Evolutionary conservation across 2,329 filamentous ascomycete species (phyloP).

Genomic region (Westerdykella ornata): DNA sequence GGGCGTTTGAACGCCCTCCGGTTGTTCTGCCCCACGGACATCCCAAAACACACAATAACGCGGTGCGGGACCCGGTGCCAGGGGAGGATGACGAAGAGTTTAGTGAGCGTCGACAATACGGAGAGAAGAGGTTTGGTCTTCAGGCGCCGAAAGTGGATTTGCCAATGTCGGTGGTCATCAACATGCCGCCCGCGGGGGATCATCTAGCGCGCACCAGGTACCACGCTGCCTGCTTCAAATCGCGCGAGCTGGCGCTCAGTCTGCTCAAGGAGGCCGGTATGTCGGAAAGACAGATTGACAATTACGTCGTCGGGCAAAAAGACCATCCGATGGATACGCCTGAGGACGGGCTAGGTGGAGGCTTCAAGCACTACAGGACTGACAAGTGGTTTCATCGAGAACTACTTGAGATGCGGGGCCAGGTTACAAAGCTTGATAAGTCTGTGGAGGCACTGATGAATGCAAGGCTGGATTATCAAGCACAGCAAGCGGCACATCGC

Average conservation of each 20-base stretch:
- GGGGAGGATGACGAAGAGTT: slow-evolving; percentile 7
- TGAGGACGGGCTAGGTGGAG: slow-evolving; percentile 5
- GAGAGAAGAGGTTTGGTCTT: slow-evolving; percentile 28
- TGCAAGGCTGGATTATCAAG: slow-evolving; percentile 20
- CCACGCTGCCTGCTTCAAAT: slow-evolving; percentile 28
- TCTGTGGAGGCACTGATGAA: slow-evolving; percentile 25
- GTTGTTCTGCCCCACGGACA: slow-evolving; percentile 6
- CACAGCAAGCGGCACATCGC: slow-evolving; percentile 11
- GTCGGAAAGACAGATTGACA: slow-evolving; percentile 20
- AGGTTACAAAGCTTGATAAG: slow-evolving; percentile 8
- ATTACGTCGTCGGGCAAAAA: slow-evolving; percentile 22
- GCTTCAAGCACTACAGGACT: slow-evolving; percentile 21
- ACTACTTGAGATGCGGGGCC: too few species aligned
- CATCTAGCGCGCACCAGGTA: slow-evolving; percentile 12
- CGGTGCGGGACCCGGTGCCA: slow-evolving; percentile 15
- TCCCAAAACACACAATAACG: slow-evolving; percentile 19
- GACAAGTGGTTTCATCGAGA: slow-evolving; percentile 10
- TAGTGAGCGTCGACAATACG: slow-evolving; percentile 29
- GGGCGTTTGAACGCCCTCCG: slow-evolving; percentile 31
- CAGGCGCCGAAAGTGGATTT: slow-evolving; percentile 18
- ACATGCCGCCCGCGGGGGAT: neutral
- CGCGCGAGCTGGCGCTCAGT: slow-evolving; percentile 25
- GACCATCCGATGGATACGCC: slow-evolving; percentile 19
- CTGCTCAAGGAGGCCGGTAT: slow-evolving; percentile 29
- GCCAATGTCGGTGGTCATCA: slow-evolving; percentile 23